Conservation (phyloP, 2,329 filamentous ascomycete species). For the Phaeosphaeriaceae sp. region DNA sequence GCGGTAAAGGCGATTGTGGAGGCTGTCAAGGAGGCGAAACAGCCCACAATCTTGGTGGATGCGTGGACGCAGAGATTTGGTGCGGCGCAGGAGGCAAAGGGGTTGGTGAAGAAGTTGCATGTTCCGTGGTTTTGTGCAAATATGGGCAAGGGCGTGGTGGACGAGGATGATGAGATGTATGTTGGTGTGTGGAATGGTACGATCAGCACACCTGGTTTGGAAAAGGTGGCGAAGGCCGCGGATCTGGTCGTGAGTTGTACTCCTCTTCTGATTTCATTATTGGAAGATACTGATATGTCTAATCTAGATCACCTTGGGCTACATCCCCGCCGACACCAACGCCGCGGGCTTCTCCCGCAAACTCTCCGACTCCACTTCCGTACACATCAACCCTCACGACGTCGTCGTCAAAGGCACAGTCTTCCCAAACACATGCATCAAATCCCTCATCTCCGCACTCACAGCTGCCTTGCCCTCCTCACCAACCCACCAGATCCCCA, state of each 20-base stretch:
- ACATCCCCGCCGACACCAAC: constrained; percentile 54
- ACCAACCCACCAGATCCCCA: constrained; percentile 31
- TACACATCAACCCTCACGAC: constrained; percentile 48
- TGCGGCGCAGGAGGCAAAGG: constrained; percentile 41
- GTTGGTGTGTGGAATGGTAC: constrained; percentile 53
- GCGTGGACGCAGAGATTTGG: constrained; percentile 49
- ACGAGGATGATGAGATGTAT: constrained; percentile 51
- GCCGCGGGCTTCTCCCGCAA: constrained; percentile 51
- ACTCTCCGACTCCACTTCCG: constrained; percentile 35
- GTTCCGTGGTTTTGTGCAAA: constrained; percentile 51
- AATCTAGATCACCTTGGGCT: constrained; percentile 44
- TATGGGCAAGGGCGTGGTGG: constrained; percentile 54
- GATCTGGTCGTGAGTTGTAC: constrained; percentile 38
- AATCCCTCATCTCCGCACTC: constrained; percentile 45
- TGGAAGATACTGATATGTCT: neutral
- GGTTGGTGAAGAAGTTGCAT: constrained; percentile 43
- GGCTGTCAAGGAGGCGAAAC: constrained; percentile 43
- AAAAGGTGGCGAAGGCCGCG: constrained; percentile 43
- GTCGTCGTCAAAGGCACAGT: constrained; percentile 46
- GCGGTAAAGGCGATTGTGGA: constrained; percentile 46
- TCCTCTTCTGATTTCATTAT: neutral
- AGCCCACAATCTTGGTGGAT: constrained; percentile 51
- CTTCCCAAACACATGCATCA: constrained; percentile 46
- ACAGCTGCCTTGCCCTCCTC: constrained; percentile 26
- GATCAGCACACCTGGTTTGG: constrained; percentile 47